Base-by-base conservation (phyloP, 306 rosid species). In the Gastrolobium villosum region DNA sequence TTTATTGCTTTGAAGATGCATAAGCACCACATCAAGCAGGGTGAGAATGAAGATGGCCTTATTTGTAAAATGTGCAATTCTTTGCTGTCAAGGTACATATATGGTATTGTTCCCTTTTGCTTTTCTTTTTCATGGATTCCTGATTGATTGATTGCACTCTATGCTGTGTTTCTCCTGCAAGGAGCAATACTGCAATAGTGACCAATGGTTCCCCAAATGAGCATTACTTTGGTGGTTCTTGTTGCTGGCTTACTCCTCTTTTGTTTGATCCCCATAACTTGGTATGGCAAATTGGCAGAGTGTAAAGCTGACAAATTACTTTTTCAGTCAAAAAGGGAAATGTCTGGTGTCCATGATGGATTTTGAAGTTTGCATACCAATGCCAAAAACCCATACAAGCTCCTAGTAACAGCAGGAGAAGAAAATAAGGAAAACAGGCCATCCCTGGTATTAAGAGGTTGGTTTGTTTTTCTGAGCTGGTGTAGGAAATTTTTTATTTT, bases 1-100 rank as follows among this genome's bases (percentile, higher is more conserved):
- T 53, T 37, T 37, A 71, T 71, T 53, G 10, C 50, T 56, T 10
- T 35, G 50, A 15, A 52, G 64, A 52, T 71, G 76, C 64, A 20
- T 10, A 15, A 37, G 39, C 7, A 20, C 37, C 48, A 15, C 48
- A 71, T 71, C 65, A 35, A 34, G 44, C 44, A 35, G 64, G 11
- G 43, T 20, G 65, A 71, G 40, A 55, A 54, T 43, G 57, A 20
- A n/a, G 49, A 52, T 41, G 62, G 35, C 45, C 45, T 5, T 65
- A 40, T 34, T 28, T 41, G 30, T 4, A n/a, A 35, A 50, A 13
- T 10, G 10, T 31, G 43, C 57, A 65, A 50, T 34, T 53, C 54
- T 65, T n/a, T 30, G 41, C 20, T 53, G 36, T 37, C 30, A 50
- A 64, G 20, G 20, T 50, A 65, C 54, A 50, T 39, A 49, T 15